Evolutionary conservation across 1,139 yeast genomes (phyloP), one percentile per base, ranked within the genome.

Genomic region (Taphrina deformans): DNA sequence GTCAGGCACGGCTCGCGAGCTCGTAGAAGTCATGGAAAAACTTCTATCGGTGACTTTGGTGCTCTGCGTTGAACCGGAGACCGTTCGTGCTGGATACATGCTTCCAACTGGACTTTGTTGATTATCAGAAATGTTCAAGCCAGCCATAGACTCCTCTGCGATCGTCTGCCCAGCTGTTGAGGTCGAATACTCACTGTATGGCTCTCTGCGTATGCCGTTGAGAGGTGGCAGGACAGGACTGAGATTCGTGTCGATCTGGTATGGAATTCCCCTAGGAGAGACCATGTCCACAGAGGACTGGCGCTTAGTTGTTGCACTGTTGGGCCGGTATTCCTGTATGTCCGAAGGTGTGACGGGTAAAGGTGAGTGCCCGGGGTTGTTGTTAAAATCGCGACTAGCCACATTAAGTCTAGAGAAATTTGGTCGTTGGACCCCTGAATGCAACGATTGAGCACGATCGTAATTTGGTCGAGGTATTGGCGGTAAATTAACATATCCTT

Each of bases 391-490:
- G 1, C 63, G 48, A 38, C 63, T 50, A 21, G 56, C 29, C 10
- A 44, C 33, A 24, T 21, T 18, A 4, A 50, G 51, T n/a, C 56
- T 18, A 6, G 56, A 16, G 23, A 50, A 38, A 23, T 48, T 26
- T 21, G 63, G 56, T 21, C 63, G 35, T 12, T 38, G 40, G 3
- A 38, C 31, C 5, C 33, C n/a, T 29, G 55, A 59, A 21, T 59
- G 63, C 12, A 59, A 50, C 1, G 63, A 59, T 26, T 48, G 56
- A 27, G 63, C 50, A 21, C 63, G 63, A 16, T 59, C 63, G 27
- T 50, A 59, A 50, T 59, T 56, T 21, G 55, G 63, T 21, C 55
- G 48, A 14, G 27, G 18, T 2, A 24, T 40, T 14, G 55, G 48
- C 40, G 21, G 31, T 12, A 26, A 51, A 14, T 12, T 40, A 26